Evolutionary conservation across 2,329 filamentous ascomycete genomes (phyloP).

Genomic region (Arthroderma sp.): DNA sequence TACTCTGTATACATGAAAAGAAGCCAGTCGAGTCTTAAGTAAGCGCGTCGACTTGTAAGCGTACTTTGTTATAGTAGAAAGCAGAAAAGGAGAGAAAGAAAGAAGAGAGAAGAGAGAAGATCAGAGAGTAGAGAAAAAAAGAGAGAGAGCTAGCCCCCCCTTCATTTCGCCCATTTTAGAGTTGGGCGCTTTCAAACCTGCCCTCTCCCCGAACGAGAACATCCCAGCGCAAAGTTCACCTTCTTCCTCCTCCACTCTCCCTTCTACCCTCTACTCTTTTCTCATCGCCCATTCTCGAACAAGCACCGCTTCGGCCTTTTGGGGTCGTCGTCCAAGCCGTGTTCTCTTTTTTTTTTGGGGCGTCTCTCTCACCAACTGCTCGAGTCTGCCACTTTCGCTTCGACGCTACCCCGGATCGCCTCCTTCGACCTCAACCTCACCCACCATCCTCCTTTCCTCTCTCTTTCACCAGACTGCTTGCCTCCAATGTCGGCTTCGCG

Average conservation of each 20-base stretch:
- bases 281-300: no score
- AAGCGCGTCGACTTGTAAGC: neutral
- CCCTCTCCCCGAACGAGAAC: no score
- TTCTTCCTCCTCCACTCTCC: neutral
- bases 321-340: neutral
- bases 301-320: neutral
- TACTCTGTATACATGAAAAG: no score
- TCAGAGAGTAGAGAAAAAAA: no score
- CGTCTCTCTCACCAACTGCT: no score
- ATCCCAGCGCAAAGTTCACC: neutral
- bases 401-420: conserved; percentile 2
- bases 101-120: no score
- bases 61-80: no score
- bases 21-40: neutral
- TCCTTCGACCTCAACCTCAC: neutral
- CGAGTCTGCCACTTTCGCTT: neutral
- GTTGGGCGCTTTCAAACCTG: neutral
- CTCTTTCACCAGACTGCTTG: neutral
- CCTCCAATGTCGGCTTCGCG: conserved; percentile 2
- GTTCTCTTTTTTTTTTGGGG: no score
- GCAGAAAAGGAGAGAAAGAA: no score
- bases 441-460: neutral
- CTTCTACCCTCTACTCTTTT: no score
- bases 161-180: neutral
- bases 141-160: neutral